Conservation (phyloP, 2,329 filamentous ascomycete species). For the Blumeriella jaapii region DNA sequence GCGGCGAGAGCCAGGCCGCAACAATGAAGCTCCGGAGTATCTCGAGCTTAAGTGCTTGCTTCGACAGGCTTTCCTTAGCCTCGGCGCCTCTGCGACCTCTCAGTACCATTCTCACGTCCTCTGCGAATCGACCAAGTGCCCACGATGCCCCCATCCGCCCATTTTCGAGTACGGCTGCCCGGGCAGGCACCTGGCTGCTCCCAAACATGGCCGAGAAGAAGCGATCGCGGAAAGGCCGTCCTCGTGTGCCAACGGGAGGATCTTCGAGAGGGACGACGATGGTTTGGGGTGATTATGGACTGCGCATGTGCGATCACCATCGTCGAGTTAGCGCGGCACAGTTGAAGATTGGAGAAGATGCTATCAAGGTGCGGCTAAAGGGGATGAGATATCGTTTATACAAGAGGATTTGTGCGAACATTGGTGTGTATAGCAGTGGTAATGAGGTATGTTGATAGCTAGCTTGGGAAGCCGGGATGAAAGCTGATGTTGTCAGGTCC, state of each 20-base stretch:
- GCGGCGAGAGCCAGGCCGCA: conserved; percentile 6
- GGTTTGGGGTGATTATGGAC: conserved; percentile 89
- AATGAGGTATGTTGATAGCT: conserved; percentile 73
- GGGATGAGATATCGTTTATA: conserved; percentile 89
- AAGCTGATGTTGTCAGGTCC: conserved; percentile 40
- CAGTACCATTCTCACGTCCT: conserved; percentile 15
- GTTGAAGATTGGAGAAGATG: conserved; percentile 84
- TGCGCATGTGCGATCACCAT: conserved; percentile 89
- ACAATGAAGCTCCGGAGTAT: conserved; percentile 22
- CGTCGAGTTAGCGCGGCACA: conserved; percentile 79
- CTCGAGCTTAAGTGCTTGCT: conserved; percentile 23
- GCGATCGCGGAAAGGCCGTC: conserved; percentile 80
- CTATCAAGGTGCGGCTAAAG: conserved; percentile 77
- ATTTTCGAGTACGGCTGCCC: conserved; percentile 59
- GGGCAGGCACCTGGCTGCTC: conserved; percentile 65
- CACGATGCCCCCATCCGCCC: conserved; percentile 35
- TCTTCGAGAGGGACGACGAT: conserved; percentile 89
- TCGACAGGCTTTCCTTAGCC: conserved; percentile 22
- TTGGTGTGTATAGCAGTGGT: conserved; percentile 89
- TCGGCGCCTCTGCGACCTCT: conserved; percentile 26
- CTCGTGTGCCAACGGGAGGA: conserved; percentile 80
- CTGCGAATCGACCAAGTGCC: conserved; percentile 17
- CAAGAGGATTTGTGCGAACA: conserved; percentile 81
- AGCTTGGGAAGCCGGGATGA: too few relatives aligned
- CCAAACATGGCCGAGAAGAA: conserved; percentile 70